Base-by-base conservation (phyloP, 768 basidiomycete species). In the Lactarius sanguifluus region DNA sequence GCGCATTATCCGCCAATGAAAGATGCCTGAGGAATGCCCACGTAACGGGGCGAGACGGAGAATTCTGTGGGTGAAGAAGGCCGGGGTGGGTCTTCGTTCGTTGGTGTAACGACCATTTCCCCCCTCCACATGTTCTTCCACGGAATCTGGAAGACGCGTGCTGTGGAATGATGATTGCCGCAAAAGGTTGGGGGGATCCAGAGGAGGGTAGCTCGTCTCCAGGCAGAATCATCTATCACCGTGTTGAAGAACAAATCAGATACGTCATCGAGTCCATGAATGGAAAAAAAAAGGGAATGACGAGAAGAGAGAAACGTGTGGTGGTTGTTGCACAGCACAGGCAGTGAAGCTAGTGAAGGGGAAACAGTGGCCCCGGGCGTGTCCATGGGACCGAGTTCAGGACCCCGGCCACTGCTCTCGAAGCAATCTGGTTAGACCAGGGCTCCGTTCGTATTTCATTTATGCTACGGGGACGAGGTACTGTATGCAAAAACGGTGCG, bases 181-280 rank as follows among this genome's bases (percentile, higher is more conserved):
- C 30, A 7, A 30, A 30, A 30, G 28, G 28, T 28, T 28, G 3
- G 28, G 28, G 28, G 3, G 28, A 30, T 30, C 28, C 28, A 30
- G 1, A 30, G 3, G 28, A 30, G 28, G 28, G 28, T 3, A 30
- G 28, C 28, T 3, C 3, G 28, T 30, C 28, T 30, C 28, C 1
- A 77, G 30, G 85, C 83, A 72, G 86, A 80, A 74, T 94, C 92
- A 69, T 92, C 88, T n/a, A 87, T 74, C 2, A 94, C 91, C 3
- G 89, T 86, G 32, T 84, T 85, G 62, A 92, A 80, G 72, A 96
- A 86, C 32, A 96, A 76, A 71, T 92, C 88, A 3, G 86, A 79
- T 47, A 95, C 78, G 70, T 95, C 92, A 74, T 94, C 89, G 61
- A 96, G 71, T 91, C 92, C 92, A 93, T 92, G 45, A 74, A 74